phyloP scores from a whole-genome alignment of 805 yeast genomes.

The Candida maesae region DNA sequence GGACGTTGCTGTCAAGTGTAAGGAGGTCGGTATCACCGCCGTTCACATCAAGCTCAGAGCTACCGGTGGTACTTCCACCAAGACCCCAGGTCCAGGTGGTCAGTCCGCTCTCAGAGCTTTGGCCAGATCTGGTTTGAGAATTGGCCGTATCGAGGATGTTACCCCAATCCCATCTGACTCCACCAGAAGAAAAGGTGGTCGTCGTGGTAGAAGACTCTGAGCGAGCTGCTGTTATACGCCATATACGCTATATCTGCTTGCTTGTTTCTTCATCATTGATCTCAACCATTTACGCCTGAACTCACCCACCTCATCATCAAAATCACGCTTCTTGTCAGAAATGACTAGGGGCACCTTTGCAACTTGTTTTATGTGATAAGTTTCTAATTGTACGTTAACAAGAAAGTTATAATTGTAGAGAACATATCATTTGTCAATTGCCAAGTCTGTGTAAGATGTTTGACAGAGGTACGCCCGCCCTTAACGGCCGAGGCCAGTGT shows the following conservation, averaged over 20 bases:
- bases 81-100: conserved; percentile 99
- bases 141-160: conserved; percentile 99
- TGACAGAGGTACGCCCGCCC: too few species aligned
- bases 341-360: conserved; percentile 13
- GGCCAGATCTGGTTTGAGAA: conserved; percentile 99
- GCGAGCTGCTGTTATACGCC: conserved; percentile 4
- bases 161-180: conserved; percentile 99
- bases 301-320: conserved; percentile 4
- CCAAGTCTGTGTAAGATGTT: too few species aligned
- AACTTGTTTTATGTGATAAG: conserved; percentile 26
- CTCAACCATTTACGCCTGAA: conserved; percentile 2
- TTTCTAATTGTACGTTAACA: conserved; percentile 30
- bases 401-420: too few species aligned
- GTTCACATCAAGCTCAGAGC: conserved; percentile 99
- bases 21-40: conserved; percentile 99
- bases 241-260: conserved; percentile 5
- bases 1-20: conserved; percentile 98
- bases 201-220: conserved; percentile 99
- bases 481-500: too few species aligned
- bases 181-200: conserved; percentile 99
- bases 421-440: too few species aligned
- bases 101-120: conserved; percentile 98
- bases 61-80: conserved; percentile 99
- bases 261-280: conserved; percentile 5
- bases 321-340: conserved; percentile 7